Evolutionary conservation across 305 asterid species (phyloP), one percentile per base, ranked within the genome.

Genomic region (Plantago rigida): DNA sequence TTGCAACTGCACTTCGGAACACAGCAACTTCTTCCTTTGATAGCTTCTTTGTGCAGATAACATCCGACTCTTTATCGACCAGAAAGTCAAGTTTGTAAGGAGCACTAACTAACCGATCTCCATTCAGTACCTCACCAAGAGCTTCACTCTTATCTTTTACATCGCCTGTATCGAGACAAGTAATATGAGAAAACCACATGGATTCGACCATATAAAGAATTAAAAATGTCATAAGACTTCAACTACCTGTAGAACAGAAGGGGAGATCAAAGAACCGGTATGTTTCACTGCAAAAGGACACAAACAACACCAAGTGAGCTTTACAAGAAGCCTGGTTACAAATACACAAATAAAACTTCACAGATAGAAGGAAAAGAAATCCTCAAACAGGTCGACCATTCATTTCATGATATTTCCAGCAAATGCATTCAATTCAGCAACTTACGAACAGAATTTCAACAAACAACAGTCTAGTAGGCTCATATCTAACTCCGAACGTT

Each of bases 51-150:
- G 72, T 79, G 81, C 96, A 89, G 59, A 78, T 82, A 53, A 73
- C 68, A 53, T 81, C 91, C 1, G 95, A 82, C 46, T 89, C 94
- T 63, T 74, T 89, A 56, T 86, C 94, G 47, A 67, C 73, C 46
- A 78, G 64, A 74, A 86, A 89, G 73, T 86, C 87, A 14, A 89
- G 89, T 73, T 74, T 81, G 76, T 84, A 89, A 29, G 95, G 91
- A 39, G 94, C 91, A 81, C 87, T 84, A 59, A 89, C 89, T 61
- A 86, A 72, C 4, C 94, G 89, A 71, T 89, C 96, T n/a, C 96
- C 96, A 72, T 88, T 85, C 56, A 88, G 69, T 41, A 88, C 87
- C 76, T 88, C 96, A 45, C 90, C 96, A 47, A 88, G 86, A 62
- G 95, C 93, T 77, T 88, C 95, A 71, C 70, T 82, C 79, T 89